A percentile compares a stretch with the other conserved stretches of the same genome.
phyloP scores from a whole-genome alignment of 352 stramenopile genomes.

The Phytophthora agathidicida region DNA sequence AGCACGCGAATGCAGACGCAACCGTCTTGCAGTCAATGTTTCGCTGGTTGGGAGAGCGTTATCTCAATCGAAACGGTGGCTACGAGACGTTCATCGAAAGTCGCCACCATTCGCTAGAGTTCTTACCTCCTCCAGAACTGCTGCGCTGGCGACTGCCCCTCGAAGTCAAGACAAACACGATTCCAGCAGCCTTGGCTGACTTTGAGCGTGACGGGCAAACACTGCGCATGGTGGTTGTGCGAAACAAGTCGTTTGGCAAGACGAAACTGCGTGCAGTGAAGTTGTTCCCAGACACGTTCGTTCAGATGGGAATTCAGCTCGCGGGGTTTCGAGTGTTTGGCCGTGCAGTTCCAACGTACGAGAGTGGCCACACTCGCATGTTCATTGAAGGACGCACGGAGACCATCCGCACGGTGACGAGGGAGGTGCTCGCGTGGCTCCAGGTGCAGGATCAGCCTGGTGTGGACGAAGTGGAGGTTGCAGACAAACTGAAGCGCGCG shows the following conservation, averaged over 20 bases:
- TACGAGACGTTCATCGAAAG: constrained; percentile 73
- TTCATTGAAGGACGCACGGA: constrained; percentile 94
- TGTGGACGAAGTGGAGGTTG: constrained; percentile 46
- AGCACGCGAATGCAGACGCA: constrained; percentile 96
- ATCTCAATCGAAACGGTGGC: constrained; percentile 65
- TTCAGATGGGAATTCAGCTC: constrained; percentile 95
- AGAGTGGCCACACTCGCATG: constrained; percentile 93
- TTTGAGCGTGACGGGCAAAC: constrained; percentile 73
- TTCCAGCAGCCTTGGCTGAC: constrained; percentile 56
- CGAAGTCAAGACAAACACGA: constrained; percentile 31
- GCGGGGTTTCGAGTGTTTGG: constrained; percentile 90
- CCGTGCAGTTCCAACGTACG: constrained; percentile 92
- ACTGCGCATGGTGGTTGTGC: constrained; percentile 83
- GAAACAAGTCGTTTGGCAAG: constrained; percentile 87
- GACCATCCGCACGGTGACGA: constrained; percentile 80
- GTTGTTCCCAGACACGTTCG: constrained; percentile 93
- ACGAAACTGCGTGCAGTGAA: constrained; percentile 73
- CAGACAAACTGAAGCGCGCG: constrained; percentile 73
- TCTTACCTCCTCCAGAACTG: constrained; percentile 63
- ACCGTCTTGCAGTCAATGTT: constrained; percentile 84
- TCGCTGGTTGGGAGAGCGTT: constrained; percentile 63
- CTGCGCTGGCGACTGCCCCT: constrained; percentile 60
- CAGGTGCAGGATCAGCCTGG: constrained; percentile 43
- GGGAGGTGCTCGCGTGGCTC: constrained; percentile 82
- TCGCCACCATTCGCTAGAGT: constrained; percentile 53